A percentile compares a stretch with the other conserved stretches of the same genome.
These are phyloP conservation scores for Staphylotrichum tortipilum DNA, from an alignment of 495 filamentous ascomycete species.

Conservation along the genomic window DNA sequence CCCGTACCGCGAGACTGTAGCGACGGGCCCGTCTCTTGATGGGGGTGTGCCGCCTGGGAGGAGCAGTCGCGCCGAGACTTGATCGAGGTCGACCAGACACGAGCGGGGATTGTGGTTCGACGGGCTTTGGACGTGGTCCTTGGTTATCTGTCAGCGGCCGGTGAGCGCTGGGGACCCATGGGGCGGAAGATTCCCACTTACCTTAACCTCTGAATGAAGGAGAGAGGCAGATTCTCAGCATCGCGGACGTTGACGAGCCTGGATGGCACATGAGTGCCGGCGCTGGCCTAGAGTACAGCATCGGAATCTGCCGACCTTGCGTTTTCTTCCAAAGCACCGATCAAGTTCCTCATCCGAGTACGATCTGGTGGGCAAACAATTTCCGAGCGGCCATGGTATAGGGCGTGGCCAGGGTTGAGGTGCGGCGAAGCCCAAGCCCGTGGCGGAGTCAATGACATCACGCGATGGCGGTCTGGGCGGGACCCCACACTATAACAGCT, in stretches of 20 bases:
- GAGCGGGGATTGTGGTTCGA: background rate
- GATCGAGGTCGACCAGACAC: background rate
- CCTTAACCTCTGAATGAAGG: background rate
- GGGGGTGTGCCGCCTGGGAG: background rate
- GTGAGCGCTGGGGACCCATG: background rate
- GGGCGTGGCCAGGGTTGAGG: background rate
- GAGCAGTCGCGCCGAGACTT: constrained; percentile 1
- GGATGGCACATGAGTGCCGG: background rate
- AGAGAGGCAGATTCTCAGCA: background rate
- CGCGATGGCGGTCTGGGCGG: no score
- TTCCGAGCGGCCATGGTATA: background rate
- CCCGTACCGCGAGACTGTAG: background rate
- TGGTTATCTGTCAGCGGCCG: background rate
- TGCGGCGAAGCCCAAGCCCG: background rate
- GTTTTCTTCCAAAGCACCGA: background rate
- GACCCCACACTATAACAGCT: no score
- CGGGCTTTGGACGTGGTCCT: background rate
- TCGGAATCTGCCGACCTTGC: background rate
- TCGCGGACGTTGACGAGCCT: background rate
- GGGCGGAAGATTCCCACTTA: background rate
- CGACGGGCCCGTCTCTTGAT: background rate
- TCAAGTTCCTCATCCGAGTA: background rate
- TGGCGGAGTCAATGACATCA: no score
- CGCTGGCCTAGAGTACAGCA: background rate
- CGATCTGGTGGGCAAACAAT: background rate